A percentile compares a stretch with the other conserved stretches of the same genome.
Conservation (phyloP, 2,329 filamentous ascomycete genomes). For the Nemania sp. region DNA sequence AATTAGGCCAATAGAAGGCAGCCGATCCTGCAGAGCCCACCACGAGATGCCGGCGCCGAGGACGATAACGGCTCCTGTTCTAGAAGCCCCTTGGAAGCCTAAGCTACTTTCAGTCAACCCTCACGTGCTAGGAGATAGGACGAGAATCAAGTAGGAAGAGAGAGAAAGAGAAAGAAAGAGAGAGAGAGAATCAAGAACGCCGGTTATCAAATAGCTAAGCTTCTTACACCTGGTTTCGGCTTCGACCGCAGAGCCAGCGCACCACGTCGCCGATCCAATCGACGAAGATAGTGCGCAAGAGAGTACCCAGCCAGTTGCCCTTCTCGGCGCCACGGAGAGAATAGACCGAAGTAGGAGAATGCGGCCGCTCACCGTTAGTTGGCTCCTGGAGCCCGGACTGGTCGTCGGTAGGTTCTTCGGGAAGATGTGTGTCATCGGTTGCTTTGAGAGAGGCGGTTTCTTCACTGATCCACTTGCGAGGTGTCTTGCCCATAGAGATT, state of each 20-base stretch:
- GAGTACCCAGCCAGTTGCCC: slow-evolving; percentile 50
- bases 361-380: slow-evolving; percentile 34
- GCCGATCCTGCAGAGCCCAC: slow-evolving; percentile 28
- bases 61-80: slow-evolving; percentile 28
- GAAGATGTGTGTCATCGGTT: neutral
- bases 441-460: neutral
- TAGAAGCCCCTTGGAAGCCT: neutral
- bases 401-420: slow-evolving; percentile 12
- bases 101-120: slow-evolving; percentile 25
- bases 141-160: neutral
- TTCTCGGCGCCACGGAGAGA: slow-evolving; percentile 22
- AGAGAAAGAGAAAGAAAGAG: neutral
- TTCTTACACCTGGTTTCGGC: slow-evolving; percentile 50
- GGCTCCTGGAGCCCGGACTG: slow-evolving; percentile 36
- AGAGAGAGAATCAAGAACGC: neutral
- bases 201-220: slow-evolving; percentile 10
- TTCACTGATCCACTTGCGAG: slow-evolving; percentile 6
- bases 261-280: slow-evolving; percentile 56
- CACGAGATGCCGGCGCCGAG: slow-evolving; percentile 29
- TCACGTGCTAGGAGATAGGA: neutral
- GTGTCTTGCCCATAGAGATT: slow-evolving; percentile 43
- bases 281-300: slow-evolving; percentile 54
- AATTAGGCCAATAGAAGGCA: slow-evolving; percentile 18
- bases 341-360: slow-evolving; percentile 33
- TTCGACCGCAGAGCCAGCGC: slow-evolving; percentile 48